These are phyloP conservation scores for Lyophyllum decastes DNA, from an alignment of 768 basidiomycete genomes.

Conservation along the genomic window DNA sequence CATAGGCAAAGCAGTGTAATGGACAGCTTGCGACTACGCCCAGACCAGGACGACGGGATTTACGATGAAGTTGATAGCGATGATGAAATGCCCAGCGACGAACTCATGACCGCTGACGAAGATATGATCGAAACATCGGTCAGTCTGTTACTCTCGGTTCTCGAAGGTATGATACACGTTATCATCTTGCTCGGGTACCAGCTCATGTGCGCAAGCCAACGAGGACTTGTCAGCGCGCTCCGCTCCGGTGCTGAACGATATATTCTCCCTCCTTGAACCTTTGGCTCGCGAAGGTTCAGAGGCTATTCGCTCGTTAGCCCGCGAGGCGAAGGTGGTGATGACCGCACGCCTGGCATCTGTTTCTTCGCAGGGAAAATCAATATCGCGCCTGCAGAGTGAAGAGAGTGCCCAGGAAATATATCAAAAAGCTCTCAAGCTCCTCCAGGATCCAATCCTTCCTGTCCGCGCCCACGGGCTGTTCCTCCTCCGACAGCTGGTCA, in stretches of 20 bases:
- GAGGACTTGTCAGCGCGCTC: conserved; percentile 60
- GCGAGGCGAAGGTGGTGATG: conserved; percentile 84
- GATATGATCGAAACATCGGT: conserved; percentile 79
- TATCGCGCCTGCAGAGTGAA: conserved; percentile 29
- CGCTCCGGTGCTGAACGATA: conserved; percentile 67
- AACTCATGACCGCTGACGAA: conserved; percentile 44
- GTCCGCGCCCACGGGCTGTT: conserved; percentile 92
- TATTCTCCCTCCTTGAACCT: conserved; percentile 65
- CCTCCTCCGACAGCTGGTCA: conserved; percentile 77
- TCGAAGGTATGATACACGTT: conserved; percentile 66
- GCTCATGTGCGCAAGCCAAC: conserved; percentile 41
- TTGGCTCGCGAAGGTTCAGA: conserved; percentile 49
- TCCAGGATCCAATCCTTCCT: conserved; percentile 91
- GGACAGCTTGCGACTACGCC: conserved; percentile 33
- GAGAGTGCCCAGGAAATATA: conserved; percentile 66
- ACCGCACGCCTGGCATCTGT: conserved; percentile 75
- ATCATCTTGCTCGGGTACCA: not conserved
- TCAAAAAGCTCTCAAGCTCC: conserved; percentile 82
- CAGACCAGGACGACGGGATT: conserved; percentile 37
- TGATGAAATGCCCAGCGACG: conserved; percentile 44
- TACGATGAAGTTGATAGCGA: conserved; percentile 60
- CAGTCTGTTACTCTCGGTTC: conserved; percentile 76
- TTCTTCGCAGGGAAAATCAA: conserved; percentile 32
- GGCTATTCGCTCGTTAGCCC: conserved; percentile 56
- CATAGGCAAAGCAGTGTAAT: not conserved